Base-by-base conservation (phyloP, 805 yeast species). In the Henningerozyma blattae region DNA sequence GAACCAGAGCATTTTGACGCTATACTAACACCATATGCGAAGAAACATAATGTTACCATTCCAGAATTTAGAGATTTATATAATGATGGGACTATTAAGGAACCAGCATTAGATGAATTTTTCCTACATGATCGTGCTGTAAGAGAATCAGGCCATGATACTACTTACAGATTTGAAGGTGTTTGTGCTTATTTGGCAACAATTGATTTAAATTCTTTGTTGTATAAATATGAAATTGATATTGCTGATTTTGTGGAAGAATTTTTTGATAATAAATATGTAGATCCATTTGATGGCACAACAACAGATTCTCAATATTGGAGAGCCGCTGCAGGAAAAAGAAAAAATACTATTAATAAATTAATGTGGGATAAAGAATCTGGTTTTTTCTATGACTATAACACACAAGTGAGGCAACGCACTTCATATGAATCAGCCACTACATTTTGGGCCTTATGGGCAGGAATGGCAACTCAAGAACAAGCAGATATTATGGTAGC, bases 111-210 rank as follows among this genome's bases (percentile, higher is more conserved):
- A 39, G 97, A 91, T 49, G 86, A 75, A 41, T 89, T 83, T 53
- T 83, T 89, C 53, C 56, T 82, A 32, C 95, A 89, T 51, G 98
- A 89, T 55, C 67, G 96, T 38, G 96, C 94, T 1, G 94, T 89
- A 9, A 72, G 98, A 52, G 98, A 89, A 58, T 77, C 91, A 22
- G 98, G 98, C 1, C 97, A 91, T 54, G 98, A 89, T 53, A 91
- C 97, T 0, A 68, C 89, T 2, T 85, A 87, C 50, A 67, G 98
- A 47, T 64, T 91, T 34, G 95, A 87, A 58, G 94, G 94, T 26
- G 70, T 74, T 28, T 85, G 95, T 57, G 95, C 95, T 0, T 65
- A 81, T 52, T 61, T 89, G 44, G 95, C 94, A 1, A 89, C 97
- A 0, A 77, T 89, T 32, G 98, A 89, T 54, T 65, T 89, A 49